Conservation (phyloP, 768 basidiomycete species). For the Boletus coccyginus region DNA sequence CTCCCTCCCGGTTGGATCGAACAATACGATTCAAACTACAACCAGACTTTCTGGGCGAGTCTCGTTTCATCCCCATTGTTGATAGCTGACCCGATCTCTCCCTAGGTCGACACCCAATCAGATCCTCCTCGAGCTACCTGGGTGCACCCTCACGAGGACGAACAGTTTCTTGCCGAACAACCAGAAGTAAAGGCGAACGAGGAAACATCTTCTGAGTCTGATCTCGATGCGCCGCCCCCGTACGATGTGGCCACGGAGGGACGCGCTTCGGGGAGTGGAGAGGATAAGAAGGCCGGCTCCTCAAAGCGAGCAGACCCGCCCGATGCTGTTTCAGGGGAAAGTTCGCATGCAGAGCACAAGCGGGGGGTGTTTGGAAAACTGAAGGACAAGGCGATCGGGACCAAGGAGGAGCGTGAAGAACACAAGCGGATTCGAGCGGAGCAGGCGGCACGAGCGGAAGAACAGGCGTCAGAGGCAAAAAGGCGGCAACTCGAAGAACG, state of each 20-base stretch:
- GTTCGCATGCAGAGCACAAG: slow-evolving; percentile 30
- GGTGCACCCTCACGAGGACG: slow-evolving; percentile 72
- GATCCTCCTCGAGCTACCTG: slow-evolving; percentile 66
- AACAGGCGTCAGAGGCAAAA: slow-evolving; percentile 16
- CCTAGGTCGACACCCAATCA: slow-evolving; percentile 61
- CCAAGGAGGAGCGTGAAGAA: slow-evolving; percentile 62
- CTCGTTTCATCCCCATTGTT: too few relatives aligned
- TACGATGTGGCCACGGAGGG: slow-evolving; percentile 26
- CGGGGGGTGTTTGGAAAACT: slow-evolving; percentile 57
- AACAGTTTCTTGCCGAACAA: slow-evolving; percentile 55
- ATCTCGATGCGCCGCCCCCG: slow-evolving; percentile 24
- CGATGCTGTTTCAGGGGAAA: not conserved
- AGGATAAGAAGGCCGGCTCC: not conserved
- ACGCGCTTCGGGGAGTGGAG: slow-evolving; percentile 28
- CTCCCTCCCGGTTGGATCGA: slow-evolving; percentile 59
- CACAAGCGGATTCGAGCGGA: slow-evolving; percentile 33
- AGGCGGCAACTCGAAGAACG: slow-evolving; percentile 26
- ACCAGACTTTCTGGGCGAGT: slow-evolving; percentile 50
- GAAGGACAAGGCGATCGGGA: slow-evolving; percentile 62
- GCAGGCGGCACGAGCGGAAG: slow-evolving; percentile 25
- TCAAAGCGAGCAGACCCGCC: not conserved
- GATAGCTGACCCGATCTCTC: not conserved
- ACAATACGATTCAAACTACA: slow-evolving; percentile 41
- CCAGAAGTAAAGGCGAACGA: slow-evolving; percentile 45
- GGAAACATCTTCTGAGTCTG: slow-evolving; percentile 1